Base-by-base conservation (phyloP, 1,284 basidiomycete species). In the Schizophyllum commune region DNA sequence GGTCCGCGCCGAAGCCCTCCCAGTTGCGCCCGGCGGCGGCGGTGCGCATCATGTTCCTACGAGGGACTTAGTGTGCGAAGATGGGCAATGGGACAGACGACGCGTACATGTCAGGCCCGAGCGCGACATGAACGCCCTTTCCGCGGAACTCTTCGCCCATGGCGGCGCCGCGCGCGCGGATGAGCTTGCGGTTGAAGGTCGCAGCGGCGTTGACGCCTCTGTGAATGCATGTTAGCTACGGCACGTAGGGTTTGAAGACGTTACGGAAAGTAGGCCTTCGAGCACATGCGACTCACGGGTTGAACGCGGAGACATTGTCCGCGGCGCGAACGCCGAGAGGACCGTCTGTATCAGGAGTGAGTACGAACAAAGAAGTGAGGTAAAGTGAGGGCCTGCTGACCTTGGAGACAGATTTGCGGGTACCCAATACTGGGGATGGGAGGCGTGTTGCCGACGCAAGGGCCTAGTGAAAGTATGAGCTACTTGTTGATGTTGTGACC, bases 181-280 rank as follows among this genome's bases (percentile, higher is more conserved):
- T 86, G 33, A 92, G 75, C 11, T 82, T 81, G 56, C 86, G 82
- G 70, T 89, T 88, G 72, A 86, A 91, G 68, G 90, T 89, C 13
- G 88, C 78, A 5, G 86, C 89, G 7, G 79, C 81, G 68, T 90
- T 92, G 73, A 92, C 85, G 17, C 79, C 89, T n/a, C 83, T 83
- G 61, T 6, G 27, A 32, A 84, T 82, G 88, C 81, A 6, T 89
- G 88, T n/a, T n/a, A n/a, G n/a, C n/a, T n/a, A n/a, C n/a, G n/a
- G n/a, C n/a, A n/a, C n/a, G n/a, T n/a, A n/a, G n/a, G n/a, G n/a
- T n/a, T n/a, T n/a, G n/a, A n/a, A n/a, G n/a, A n/a, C n/a, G n/a
- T n/a, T n/a, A n/a, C n/a, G n/a, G n/a, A n/a, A n/a, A n/a, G n/a
- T n/a, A n/a, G n/a, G n/a, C n/a, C n/a, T n/a, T n/a, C n/a, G n/a